A percentile compares a stretch with the other conserved stretches of the same genome.
Conservation (phyloP, 805 yeast genomes). For the Tetrapisispora fleetii region DNA sequence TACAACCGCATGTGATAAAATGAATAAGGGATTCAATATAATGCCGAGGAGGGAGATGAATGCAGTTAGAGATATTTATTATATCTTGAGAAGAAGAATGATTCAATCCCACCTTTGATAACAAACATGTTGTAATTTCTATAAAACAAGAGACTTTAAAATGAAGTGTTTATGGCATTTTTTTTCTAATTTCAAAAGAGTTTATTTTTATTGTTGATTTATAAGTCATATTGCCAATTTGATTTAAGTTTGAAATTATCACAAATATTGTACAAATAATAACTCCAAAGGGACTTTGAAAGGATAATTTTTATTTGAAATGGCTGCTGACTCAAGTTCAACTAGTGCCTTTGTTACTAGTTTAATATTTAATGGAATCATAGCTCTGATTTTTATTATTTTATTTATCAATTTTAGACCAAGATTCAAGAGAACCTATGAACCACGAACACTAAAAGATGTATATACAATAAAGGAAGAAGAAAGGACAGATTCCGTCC, state of each 20-base stretch:
- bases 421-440: slow-evolving; percentile 60
- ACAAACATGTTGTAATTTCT: no score
- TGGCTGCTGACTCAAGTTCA: slow-evolving; percentile 33
- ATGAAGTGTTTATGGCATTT: no score
- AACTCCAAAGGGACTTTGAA: not conserved
- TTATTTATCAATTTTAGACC: slow-evolving; percentile 58
- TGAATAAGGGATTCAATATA: no score
- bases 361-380: slow-evolving; percentile 54
- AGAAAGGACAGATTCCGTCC: slow-evolving; percentile 54
- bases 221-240: no score
- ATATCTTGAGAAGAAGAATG: no score
- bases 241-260: not conserved
- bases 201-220: no score
- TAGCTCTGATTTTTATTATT: slow-evolving; percentile 45
- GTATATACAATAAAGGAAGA: slow-evolving; percentile 31
- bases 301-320: not conserved
- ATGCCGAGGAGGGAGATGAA: no score
- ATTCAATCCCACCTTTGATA: no score
- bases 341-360: slow-evolving; percentile 72
- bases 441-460: slow-evolving; percentile 56
- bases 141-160: no score
- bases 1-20: no score
- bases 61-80: no score
- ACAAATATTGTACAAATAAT: not conserved
- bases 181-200: no score